Base-by-base conservation (phyloP, 2,329 filamentous ascomycete genomes). In the Ophiocordyceps australis region DNA sequence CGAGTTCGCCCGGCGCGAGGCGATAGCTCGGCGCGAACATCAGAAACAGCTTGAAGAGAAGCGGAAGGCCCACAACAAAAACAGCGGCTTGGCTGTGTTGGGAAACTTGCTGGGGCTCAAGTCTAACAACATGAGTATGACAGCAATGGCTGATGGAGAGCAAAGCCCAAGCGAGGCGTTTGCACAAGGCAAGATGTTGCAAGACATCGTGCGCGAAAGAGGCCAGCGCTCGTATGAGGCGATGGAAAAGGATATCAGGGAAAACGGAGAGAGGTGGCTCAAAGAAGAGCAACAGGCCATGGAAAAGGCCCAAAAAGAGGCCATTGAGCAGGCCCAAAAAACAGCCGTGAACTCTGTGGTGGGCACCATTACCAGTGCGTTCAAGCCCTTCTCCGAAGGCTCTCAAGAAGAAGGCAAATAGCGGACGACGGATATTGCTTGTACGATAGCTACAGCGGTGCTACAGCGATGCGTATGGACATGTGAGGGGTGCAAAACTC, bases 311-410 rank as follows among this genome's bases (percentile, higher is more conserved):
- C 79, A 85, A 50, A 79, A 92, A 43, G 83, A 92, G 53, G 76
- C 77, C 40, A 85, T 92, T n/a, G n/a, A n/a, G n/a, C n/a, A n/a
- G n/a, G n/a, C n/a, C n/a, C n/a, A n/a, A n/a, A n/a, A n/a, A n/a
- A n/a, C n/a, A n/a, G n/a, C n/a, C n/a, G n/a, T n/a, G 75, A 79
- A 77, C 54, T 81, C 68, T 44, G 92, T 93, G 81, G 89, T 86
- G 66, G 68, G 65, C 30, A 75, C 74, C 16, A 73, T 89, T 41
- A 37, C 35, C 11, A 40, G 42, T 28, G 35, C 38, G 25, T 50
- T 51, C 28, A 35, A 34, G 7, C 20, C 35, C n/a, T n/a, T n/a
- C n/a, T n/a, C n/a, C n/a, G n/a, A n/a, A n/a, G n/a, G n/a, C n/a
- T n/a, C n/a, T n/a, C n/a, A n/a, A n/a, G n/a, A n/a, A n/a, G n/a